Percentiles rank a stretch among this genome's conserved stretches.
phyloP scores from a whole-genome alignment of 106 monocot species.

The Dioscorea dumetorum region DNA sequence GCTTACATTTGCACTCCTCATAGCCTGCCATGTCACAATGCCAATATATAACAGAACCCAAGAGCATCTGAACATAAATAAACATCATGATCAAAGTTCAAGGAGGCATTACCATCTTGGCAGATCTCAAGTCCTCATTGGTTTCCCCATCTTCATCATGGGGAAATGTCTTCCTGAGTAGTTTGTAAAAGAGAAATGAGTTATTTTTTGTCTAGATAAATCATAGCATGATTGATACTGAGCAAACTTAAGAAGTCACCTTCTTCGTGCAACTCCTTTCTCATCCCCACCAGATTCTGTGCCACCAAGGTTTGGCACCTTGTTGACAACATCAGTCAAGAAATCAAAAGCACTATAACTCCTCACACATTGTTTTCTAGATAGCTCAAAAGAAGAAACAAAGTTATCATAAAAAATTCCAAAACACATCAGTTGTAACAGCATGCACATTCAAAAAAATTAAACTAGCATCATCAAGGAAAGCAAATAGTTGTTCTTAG shows the following conservation, averaged over 20 bases:
- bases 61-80: neutral
- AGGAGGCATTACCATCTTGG: conserved; percentile 55
- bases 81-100: neutral
- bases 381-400: conserved; percentile 6
- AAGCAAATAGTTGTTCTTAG: too few relatives aligned
- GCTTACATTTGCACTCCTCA: conserved; percentile 29
- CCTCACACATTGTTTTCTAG: conserved; percentile 97
- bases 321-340: conserved; percentile 85
- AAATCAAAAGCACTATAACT: conserved; percentile 93
- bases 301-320: conserved; percentile 84
- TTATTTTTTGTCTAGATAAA: neutral
- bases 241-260: conserved; percentile 26
- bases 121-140: conserved; percentile 47
- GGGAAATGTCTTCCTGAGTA: conserved; percentile 53
- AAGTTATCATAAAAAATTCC: neutral
- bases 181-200: too few relatives aligned
- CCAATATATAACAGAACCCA: neutral
- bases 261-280: conserved; percentile 65
- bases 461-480: too few relatives aligned
- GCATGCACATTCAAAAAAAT: too few relatives aligned
- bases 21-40: conserved; percentile 21
- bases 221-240: neutral
- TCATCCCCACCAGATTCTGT: conserved; percentile 65
- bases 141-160: conserved; percentile 34
- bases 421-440: neutral